phyloP scores from a whole-genome alignment of 257 asterid species.

The Ilex aquifolium region DNA sequence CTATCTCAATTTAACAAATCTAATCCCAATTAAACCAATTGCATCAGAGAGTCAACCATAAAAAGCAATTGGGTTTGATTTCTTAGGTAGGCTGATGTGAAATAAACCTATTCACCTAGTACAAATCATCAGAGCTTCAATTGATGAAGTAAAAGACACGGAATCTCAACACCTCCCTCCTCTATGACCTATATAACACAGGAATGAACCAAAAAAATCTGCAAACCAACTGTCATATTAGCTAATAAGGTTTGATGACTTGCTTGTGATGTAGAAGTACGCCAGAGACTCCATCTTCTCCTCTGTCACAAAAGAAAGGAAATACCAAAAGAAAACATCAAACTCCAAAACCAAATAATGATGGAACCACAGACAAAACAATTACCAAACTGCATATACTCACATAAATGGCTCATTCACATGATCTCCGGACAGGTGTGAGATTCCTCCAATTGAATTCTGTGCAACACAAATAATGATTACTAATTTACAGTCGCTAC shows the following conservation, averaged over 20 bases:
- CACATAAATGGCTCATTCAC: constrained; percentile 94
- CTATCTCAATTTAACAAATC: too few species aligned
- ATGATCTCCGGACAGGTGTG: constrained; percentile 91
- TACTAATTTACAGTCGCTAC: constrained; percentile 16
- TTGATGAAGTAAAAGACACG: too few species aligned
- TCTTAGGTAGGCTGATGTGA: too few species aligned
- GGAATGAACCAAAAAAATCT: constrained; percentile 14
- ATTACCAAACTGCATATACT: constrained; percentile 25
- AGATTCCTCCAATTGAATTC: constrained; percentile 93
- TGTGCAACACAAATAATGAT: constrained; percentile 28
- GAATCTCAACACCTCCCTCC: background rate
- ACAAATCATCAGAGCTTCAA: too few species aligned
- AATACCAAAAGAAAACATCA: constrained; percentile 14
- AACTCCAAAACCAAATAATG: constrained; percentile 12
- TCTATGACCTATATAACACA: constrained; percentile 10
- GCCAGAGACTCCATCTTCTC: constrained; percentile 98
- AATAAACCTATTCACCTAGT: too few species aligned
- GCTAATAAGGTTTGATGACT: constrained; percentile 63
- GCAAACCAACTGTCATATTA: constrained; percentile 56
- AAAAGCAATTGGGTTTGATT: too few species aligned
- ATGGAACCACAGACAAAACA: constrained; percentile 1
- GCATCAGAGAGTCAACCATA: too few species aligned
- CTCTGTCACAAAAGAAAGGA: constrained; percentile 30
- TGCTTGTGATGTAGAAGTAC: constrained; percentile 99
- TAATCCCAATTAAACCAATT: too few species aligned